These are phyloP conservation scores for Gracilaria gracilis DNA, from an alignment of 23 red algal species.

Conservation along the genomic window DNA sequence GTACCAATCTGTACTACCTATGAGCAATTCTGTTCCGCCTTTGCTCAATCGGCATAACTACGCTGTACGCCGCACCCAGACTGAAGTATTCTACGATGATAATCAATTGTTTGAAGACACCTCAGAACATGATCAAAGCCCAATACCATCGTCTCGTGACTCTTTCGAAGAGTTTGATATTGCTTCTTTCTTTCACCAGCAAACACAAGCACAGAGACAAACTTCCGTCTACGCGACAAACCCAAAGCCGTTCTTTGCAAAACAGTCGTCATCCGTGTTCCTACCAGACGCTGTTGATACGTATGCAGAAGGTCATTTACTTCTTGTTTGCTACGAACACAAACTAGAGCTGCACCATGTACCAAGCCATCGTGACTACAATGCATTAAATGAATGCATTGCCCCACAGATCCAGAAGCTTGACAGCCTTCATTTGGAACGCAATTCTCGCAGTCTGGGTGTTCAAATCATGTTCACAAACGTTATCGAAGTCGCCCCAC, in stretches of 20 bases:
- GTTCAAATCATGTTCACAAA: slow-evolving; percentile 32
- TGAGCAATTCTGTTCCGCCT: neutral
- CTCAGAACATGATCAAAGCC: neutral
- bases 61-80: slow-evolving; percentile 7
- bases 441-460: neutral
- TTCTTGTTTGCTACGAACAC: slow-evolving; percentile 27
- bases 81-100: slow-evolving; percentile 41
- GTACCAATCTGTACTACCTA: neutral
- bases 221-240: neutral
- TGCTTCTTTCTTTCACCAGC: slow-evolving; percentile 9
- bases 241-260: neutral
- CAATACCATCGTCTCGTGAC: neutral
- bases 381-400: neutral
- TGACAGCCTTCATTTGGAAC: neutral
- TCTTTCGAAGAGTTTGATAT: neutral
- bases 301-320: neutral
- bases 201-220: neutral
- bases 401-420: neutral
- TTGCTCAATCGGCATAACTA: neutral
- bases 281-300: neutral
- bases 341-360: slow-evolving; percentile 27
- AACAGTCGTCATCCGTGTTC: neutral
- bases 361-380: neutral
- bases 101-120: slow-evolving; percentile 11
- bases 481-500: slow-evolving; percentile 10